Evolutionary conservation across 441 rosid species (phyloP).

Genomic region (Adansonia madagascariensis): DNA sequence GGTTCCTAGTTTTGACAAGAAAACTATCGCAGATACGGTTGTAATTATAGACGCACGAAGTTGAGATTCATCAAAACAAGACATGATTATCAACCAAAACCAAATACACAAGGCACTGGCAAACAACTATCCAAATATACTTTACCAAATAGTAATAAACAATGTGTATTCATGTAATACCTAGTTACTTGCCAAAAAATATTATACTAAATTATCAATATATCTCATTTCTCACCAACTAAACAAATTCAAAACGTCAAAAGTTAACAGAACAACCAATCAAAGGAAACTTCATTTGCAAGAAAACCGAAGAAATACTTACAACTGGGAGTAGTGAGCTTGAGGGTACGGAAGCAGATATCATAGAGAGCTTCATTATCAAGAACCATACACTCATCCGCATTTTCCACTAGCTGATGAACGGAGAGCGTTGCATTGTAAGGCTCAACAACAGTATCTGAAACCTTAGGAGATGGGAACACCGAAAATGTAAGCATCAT

Average conservation of each 20-base stretch:
- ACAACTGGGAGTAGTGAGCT: constrained; percentile 64
- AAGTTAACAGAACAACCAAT: background rate
- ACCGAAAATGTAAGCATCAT: constrained; percentile 65
- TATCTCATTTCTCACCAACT: background rate
- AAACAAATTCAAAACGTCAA: background rate
- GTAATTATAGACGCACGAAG: background rate
- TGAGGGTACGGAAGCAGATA: constrained; percentile 62
- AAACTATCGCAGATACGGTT: background rate
- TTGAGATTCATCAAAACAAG: background rate
- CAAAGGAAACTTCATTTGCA: background rate
- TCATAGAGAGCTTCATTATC: constrained; percentile 49
- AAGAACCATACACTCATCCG: constrained; percentile 38
- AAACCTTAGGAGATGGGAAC: constrained; percentile 39
- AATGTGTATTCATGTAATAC: background rate
- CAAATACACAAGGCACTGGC: background rate
- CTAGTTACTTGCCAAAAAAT: background rate
- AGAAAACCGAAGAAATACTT: constrained; percentile 26
- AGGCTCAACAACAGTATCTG: constrained; percentile 52
- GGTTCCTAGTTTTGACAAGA: background rate
- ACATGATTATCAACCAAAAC: background rate
- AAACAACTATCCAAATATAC: background rate
- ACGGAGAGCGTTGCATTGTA: constrained; percentile 58
- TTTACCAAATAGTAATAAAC: background rate
- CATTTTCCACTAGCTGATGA: constrained; percentile 56
- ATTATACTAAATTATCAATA: background rate